Conservation (phyloP, 768 basidiomycete genomes). For the Plicaturopsis crispa region DNA sequence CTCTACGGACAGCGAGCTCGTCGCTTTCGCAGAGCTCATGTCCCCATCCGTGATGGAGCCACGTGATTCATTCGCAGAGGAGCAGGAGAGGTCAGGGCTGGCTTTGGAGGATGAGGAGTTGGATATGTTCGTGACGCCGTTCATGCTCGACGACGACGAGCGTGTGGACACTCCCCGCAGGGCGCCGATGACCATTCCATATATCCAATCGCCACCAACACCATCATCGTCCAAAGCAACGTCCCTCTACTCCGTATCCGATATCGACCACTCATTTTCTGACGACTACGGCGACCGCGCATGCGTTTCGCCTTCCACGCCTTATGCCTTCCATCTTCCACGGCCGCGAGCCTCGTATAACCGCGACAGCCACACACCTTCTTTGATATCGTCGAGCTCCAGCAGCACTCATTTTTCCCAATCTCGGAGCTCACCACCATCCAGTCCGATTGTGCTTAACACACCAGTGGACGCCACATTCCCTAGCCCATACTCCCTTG, state of each 20-base stretch:
- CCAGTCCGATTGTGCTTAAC: slow-evolving; percentile 22
- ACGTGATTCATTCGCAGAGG: slow-evolving; percentile 13
- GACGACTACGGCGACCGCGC: slow-evolving; percentile 21
- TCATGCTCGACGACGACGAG: slow-evolving; percentile 2
- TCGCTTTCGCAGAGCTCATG: slow-evolving; percentile 43
- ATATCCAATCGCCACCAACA: slow-evolving; percentile 1
- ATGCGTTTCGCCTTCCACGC: slow-evolving; percentile 11
- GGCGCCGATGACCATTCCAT: background rate
- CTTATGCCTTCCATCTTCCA: slow-evolving; percentile 23
- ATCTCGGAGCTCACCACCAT: slow-evolving; percentile 21
- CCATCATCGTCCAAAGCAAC: slow-evolving; percentile 5
- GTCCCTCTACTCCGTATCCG: slow-evolving; percentile 24
- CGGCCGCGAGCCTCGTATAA: slow-evolving; percentile 21
- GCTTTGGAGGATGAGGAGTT: slow-evolving; percentile 18
- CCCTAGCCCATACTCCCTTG: slow-evolving; percentile 16
- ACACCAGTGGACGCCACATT: slow-evolving; percentile 23
- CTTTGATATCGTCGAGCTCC: slow-evolving; percentile 35
- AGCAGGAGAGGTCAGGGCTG: slow-evolving; percentile 14
- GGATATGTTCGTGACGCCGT: slow-evolving; percentile 22
- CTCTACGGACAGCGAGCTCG: slow-evolving; percentile 40
- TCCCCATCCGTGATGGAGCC: slow-evolving; percentile 22
- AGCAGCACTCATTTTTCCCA: slow-evolving; percentile 20
- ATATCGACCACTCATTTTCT: slow-evolving; percentile 20
- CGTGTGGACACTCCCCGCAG: background rate
- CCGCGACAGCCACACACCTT: slow-evolving; percentile 40